These are phyloP conservation scores for Mycena citricolor DNA, from an alignment of 1,284 basidiomycete genomes.

Conservation along the genomic window DNA sequence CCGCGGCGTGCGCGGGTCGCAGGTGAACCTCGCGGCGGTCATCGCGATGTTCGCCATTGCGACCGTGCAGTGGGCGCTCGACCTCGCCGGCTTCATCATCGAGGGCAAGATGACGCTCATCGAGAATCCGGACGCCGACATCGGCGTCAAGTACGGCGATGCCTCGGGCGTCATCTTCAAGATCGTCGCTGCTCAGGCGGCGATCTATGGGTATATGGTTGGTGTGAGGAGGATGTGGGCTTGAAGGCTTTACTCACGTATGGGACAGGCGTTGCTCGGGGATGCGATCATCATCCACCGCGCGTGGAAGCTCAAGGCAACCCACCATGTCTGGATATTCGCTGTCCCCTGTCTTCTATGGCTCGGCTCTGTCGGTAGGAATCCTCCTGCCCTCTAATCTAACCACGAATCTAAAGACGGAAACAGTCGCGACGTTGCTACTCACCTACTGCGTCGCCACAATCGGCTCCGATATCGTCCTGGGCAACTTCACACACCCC, in stretches of 20 bases:
- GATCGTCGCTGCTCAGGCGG: conserved; percentile 2
- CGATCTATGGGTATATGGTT: conserved; percentile 17
- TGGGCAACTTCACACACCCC: conserved; percentile 5
- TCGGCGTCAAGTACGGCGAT: conserved; percentile 1
- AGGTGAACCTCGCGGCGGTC: conserved; percentile 2
- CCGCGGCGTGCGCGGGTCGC: neutral
- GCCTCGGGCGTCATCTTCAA: neutral
- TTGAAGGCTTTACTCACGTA: neutral
- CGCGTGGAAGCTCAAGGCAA: neutral
- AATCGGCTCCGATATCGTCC: conserved; percentile 5
- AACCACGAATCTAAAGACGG: no score
- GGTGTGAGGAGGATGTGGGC: neutral
- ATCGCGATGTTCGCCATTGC: conserved; percentile 12
- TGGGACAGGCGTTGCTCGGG: conserved; percentile 9
- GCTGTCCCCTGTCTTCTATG: conserved; percentile 2
- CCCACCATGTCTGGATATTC: conserved; percentile 8
- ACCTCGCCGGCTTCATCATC: conserved; percentile 12
- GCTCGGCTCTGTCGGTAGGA: conserved; percentile 4
- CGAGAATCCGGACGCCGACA: neutral
- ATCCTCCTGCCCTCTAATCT: neutral
- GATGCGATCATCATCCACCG: conserved; percentile 18
- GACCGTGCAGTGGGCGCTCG: conserved; percentile 13
- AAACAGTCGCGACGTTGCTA: neutral
- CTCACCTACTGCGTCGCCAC: conserved; percentile 10
- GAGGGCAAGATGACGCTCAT: conserved; percentile 11